These are phyloP conservation scores for Micractinium sp. DNA, from an alignment of 139 green algal genomes.

Conservation along the genomic window DNA sequence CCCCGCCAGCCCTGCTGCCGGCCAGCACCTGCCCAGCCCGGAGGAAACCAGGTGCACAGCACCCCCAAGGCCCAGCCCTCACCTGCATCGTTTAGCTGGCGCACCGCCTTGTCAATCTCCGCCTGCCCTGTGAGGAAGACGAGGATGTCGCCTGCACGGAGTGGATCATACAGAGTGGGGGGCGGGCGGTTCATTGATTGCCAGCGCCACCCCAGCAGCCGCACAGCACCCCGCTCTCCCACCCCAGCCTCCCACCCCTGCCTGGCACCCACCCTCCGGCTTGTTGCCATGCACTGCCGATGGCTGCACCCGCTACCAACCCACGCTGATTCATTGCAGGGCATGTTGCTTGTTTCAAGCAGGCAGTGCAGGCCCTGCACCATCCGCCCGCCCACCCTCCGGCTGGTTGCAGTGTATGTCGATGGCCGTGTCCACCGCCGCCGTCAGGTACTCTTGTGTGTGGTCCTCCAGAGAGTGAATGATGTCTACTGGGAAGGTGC, in stretches of 20 bases:
- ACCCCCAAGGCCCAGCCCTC: neutral
- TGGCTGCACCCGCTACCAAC: too few species aligned
- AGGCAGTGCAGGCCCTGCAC: too few species aligned
- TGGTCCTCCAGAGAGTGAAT: slow-evolving; percentile 83
- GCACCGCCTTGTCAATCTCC: slow-evolving; percentile 85
- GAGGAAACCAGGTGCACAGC: too few species aligned
- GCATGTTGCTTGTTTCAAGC: too few species aligned
- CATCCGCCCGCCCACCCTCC: slow-evolving; percentile 43
- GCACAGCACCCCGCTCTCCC: too few species aligned
- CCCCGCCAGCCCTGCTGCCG: neutral
- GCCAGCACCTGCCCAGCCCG: neutral
- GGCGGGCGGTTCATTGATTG: too few species aligned
- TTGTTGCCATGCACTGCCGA: too few species aligned
- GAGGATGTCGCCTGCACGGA: slow-evolving; percentile 89
- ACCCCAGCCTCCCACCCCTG: too few species aligned
- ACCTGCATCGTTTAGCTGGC: slow-evolving; percentile 68
- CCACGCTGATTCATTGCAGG: too few species aligned
- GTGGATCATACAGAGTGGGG: too few species aligned
- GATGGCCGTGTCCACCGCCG: slow-evolving; percentile 77
- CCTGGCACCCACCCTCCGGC: too few species aligned
- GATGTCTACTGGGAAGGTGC: slow-evolving; percentile 87
- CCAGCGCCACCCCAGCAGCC: too few species aligned
- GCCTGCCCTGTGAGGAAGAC: slow-evolving; percentile 94
- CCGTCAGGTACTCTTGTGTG: slow-evolving; percentile 79
- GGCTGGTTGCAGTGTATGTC: slow-evolving; percentile 77